Base-by-base conservation (phyloP, 805 yeast genomes). In the Saccharomycopsis sp. region DNA sequence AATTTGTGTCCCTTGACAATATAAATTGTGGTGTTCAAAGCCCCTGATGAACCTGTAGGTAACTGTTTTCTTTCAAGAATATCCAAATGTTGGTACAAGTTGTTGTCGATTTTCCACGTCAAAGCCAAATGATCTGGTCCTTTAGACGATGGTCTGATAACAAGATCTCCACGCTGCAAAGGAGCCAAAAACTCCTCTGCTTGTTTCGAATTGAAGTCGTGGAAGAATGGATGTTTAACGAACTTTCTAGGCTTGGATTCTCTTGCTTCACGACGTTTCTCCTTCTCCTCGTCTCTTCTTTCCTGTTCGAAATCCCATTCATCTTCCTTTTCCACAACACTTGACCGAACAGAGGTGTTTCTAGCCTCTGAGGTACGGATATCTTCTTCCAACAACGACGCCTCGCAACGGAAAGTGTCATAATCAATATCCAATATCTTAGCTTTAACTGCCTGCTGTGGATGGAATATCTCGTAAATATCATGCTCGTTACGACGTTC, bases 71-170 rank as follows among this genome's bases (percentile, higher is more conserved):
- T 84, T 72, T 94, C 98, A 62, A 84, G 76, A 52, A 94, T 87
- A 65, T 91, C 94, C 63, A 94, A 75, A 70, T 94, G 98, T 70
- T 94, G 98, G 73, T 87, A 94, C 62, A 93, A 74, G 69, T 86
- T 87, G 68, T 89, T 93, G 60, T 89, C 94, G 52, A 94, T 92
- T 70, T 94, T 94, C 97, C 98, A 94, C 0, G 99, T 93, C 49
- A 93, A 85, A 1, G 97, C 91, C 65, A 94, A 78, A 71, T 85
- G 97, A 63, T 89, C 88, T 53, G 81, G 78, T 50, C 99, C 99
- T 62, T 85, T 83, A 8, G 96, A 89, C 0, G 97, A 90, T 19
- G 98, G 99, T 65, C 99, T 82, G 58, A 94, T 87, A 20, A 94
- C 96, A 73, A 90, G 82, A 65, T 89, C 96, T 56, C 99, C 99